Evolutionary conservation across 108 stramenopile genomes (phyloP).

Genomic region (Nitzschia palea): DNA sequence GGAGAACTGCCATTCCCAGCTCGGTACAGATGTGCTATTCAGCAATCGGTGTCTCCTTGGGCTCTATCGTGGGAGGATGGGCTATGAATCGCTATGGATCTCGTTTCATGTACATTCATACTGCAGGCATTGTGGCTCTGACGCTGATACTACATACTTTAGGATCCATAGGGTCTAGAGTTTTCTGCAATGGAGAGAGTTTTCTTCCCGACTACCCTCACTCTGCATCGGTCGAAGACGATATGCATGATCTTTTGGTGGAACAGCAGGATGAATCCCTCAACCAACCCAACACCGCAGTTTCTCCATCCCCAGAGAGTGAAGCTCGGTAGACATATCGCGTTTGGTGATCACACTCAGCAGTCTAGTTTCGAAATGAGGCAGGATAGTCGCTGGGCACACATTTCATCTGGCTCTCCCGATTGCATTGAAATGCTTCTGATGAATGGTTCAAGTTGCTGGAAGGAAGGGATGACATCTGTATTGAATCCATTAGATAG

Average conservation of each 20-base stretch:
- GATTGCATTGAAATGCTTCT: too few species aligned
- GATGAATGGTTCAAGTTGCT: neutral
- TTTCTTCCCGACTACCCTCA: slow-evolving; percentile 21
- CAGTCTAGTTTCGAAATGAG: too few species aligned
- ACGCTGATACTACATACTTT: slow-evolving; percentile 28
- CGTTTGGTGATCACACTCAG: too few species aligned
- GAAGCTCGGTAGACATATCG: too few species aligned
- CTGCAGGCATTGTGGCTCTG: slow-evolving; percentile 23
- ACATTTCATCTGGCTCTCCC: too few species aligned
- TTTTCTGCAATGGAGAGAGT: slow-evolving; percentile 13
- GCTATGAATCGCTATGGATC: slow-evolving; percentile 49
- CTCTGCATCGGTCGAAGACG: neutral
- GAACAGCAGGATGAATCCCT: too few species aligned
- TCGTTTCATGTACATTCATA: slow-evolving; percentile 37
- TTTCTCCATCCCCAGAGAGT: too few species aligned
- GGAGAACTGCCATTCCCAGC: slow-evolving; percentile 45
- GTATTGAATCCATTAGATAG: slow-evolving; percentile 13
- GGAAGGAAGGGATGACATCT: neutral
- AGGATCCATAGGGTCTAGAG: slow-evolving; percentile 23
- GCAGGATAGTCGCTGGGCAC: too few species aligned
- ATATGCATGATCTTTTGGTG: too few species aligned
- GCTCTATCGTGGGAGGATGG: slow-evolving; percentile 48
- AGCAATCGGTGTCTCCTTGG: slow-evolving; percentile 41
- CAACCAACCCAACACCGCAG: too few species aligned
- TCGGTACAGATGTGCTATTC: slow-evolving; percentile 41